These are phyloP conservation scores for Penicillium sp. DNA, from an alignment of 2,329 filamentous ascomycete genomes.

Conservation along the genomic window DNA sequence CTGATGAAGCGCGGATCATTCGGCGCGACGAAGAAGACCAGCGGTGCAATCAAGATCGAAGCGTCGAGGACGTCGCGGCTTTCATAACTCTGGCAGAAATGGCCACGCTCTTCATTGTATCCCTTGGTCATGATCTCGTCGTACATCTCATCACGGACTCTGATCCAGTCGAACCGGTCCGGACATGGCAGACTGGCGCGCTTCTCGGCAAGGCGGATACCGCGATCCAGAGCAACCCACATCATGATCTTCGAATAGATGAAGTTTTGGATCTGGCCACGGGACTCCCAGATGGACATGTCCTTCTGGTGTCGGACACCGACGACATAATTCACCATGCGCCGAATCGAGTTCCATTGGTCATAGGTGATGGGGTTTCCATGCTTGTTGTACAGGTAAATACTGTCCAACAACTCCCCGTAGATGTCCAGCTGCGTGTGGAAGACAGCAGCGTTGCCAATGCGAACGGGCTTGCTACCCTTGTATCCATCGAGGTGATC, in stretches of 20 bases:
- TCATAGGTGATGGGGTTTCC: slow-evolving; percentile 77
- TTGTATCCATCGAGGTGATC: slow-evolving; percentile 72
- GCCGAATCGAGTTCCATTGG: slow-evolving; percentile 70
- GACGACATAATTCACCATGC: slow-evolving; percentile 70
- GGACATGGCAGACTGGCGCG: slow-evolving; percentile 71
- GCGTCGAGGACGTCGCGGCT: slow-evolving; percentile 70
- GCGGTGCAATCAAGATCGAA: slow-evolving; percentile 72
- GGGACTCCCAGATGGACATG: slow-evolving; percentile 84
- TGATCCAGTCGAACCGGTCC: slow-evolving; percentile 66
- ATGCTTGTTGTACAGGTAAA: slow-evolving; percentile 79
- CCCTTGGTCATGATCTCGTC: slow-evolving; percentile 78
- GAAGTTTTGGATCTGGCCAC: slow-evolving; percentile 74
- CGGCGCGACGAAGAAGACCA: slow-evolving; percentile 78
- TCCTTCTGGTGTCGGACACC: slow-evolving; percentile 68
- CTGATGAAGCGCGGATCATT: slow-evolving; percentile 74
- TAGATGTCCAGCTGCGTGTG: slow-evolving; percentile 81
- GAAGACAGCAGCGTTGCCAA: slow-evolving; percentile 75
- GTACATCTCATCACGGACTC: slow-evolving; percentile 67
- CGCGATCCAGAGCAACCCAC: slow-evolving; percentile 79
- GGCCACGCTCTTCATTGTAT: slow-evolving; percentile 69
- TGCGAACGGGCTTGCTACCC: slow-evolving; percentile 70
- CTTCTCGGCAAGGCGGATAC: slow-evolving; percentile 72
- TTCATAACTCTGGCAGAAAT: slow-evolving; percentile 77
- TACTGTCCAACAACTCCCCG: slow-evolving; percentile 74
- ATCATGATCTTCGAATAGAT: slow-evolving; percentile 82